Evolutionary conservation across 2,329 filamentous ascomycete genomes (phyloP).

Genomic region (Uncinocarpus reesii): DNA sequence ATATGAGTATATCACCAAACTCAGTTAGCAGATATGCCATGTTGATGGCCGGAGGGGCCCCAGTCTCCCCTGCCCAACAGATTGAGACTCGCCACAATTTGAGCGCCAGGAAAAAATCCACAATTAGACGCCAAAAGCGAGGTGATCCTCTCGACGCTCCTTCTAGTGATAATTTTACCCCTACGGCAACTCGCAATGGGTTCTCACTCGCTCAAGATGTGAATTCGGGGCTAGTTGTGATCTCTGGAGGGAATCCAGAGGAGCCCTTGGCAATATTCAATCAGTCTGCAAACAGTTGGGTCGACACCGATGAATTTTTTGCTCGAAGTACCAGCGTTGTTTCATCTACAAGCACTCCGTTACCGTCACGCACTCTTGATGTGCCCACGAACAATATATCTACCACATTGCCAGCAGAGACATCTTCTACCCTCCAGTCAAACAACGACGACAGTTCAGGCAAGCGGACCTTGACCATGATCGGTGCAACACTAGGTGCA

Average conservation of each 20-base stretch:
- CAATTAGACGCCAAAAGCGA: slow-evolving; percentile 37
- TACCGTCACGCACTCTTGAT: slow-evolving; percentile 22
- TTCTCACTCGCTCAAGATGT: slow-evolving; percentile 61
- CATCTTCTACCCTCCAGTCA: slow-evolving; percentile 26
- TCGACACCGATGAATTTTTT: slow-evolving; percentile 58
- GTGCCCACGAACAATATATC: slow-evolving; percentile 19
- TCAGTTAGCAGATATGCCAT: slow-evolving; percentile 60
- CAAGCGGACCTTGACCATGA: slow-evolving; percentile 45
- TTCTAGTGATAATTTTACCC: slow-evolving; percentile 67
- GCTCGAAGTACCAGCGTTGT: slow-evolving; percentile 31
- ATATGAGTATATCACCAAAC: slow-evolving; percentile 65
- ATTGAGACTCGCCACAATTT: slow-evolving; percentile 32
- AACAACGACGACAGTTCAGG: slow-evolving; percentile 26
- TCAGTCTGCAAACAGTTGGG: slow-evolving; percentile 63
- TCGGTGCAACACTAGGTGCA: slow-evolving; percentile 74
- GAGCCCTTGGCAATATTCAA: slow-evolving; percentile 69
- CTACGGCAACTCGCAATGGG: slow-evolving; percentile 52
- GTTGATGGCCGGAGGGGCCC: slow-evolving; percentile 47
- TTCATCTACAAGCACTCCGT: slow-evolving; percentile 22
- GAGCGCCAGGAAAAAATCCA: slow-evolving; percentile 21
- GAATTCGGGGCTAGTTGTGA: slow-evolving; percentile 58
- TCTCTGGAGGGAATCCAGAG: slow-evolving; percentile 62
- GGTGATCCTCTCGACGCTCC: slow-evolving; percentile 49
- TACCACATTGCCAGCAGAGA: slow-evolving; percentile 21
- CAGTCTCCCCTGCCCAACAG: slow-evolving; percentile 41